Evolutionary conservation across 768 basidiomycete species (phyloP).

Genomic region (Rhodotorula diobovata): DNA sequence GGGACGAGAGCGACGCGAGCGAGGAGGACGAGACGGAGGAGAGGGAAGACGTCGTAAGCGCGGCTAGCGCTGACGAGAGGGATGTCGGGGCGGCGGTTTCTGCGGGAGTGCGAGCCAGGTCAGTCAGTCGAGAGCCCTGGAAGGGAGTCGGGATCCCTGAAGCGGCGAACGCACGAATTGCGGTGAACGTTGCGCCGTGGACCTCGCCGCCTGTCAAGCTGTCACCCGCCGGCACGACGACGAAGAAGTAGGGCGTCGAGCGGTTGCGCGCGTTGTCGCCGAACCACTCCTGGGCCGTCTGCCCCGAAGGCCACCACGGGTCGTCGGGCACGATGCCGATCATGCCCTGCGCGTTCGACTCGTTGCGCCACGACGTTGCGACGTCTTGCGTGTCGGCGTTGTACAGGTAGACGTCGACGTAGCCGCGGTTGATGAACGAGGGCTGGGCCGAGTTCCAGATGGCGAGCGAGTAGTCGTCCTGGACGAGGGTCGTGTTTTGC

Average conservation of each 20-base stretch:
- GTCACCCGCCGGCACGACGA: conserved; percentile 60
- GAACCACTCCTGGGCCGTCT: conserved; percentile 45
- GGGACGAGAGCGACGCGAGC: conserved; percentile 29
- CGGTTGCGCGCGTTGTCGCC: conserved; percentile 50
- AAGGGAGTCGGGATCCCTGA: too few relatives aligned
- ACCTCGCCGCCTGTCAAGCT: conserved; percentile 58
- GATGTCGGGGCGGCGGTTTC: conserved; percentile 42
- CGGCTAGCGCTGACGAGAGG: conserved; percentile 55
- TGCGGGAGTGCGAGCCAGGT: conserved; percentile 44
- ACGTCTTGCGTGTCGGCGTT: conserved; percentile 62
- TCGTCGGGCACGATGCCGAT: conserved; percentile 58
- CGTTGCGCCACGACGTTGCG: conserved; percentile 54
- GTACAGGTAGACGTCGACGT: conserved; percentile 75
- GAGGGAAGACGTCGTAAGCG: conserved; percentile 65
- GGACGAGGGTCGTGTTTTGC: conserved; percentile 56
- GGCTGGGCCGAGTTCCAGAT: conserved; percentile 15
- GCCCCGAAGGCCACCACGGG: conserved; percentile 57
- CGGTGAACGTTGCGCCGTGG: conserved; percentile 69
- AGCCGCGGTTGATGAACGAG: conserved; percentile 32
- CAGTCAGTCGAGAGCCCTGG: not conserved
- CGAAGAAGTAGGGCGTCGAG: conserved; percentile 65
- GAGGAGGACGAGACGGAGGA: conserved; percentile 45
- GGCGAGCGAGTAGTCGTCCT: conserved; percentile 65
- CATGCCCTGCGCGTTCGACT: conserved; percentile 56
- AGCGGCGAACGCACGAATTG: conserved; percentile 52